Evolutionary conservation across 1,139 yeast genomes (phyloP).

Genomic region (Yamadazyma triangularis): DNA sequence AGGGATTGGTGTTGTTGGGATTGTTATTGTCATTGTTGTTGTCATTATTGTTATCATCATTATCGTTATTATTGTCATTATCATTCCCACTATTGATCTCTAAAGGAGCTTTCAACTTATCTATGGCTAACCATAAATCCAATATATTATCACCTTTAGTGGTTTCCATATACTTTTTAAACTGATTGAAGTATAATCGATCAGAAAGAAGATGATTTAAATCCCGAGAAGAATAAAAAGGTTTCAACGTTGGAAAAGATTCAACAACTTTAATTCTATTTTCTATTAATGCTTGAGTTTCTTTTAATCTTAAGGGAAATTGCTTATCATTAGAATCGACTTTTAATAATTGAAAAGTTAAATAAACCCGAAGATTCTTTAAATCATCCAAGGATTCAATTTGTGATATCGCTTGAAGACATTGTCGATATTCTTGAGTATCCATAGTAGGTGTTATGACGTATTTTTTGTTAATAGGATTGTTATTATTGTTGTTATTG

Average conservation of each 20-base stretch:
- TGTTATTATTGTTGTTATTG: conserved; percentile 2
- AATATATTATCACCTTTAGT: conserved; percentile 40
- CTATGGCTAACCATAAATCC: conserved; percentile 65
- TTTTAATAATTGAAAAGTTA: conserved; percentile 16
- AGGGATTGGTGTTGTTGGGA: too few relatives aligned
- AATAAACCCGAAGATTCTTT: conserved; percentile 16
- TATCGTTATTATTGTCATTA: not conserved
- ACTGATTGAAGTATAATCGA: conserved; percentile 19
- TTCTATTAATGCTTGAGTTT: conserved; percentile 11
- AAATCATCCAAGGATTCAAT: conserved; percentile 18
- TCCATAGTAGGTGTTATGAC: conserved; percentile 24
- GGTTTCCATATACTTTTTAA: conserved; percentile 54
- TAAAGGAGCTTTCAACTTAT: conserved; percentile 62
- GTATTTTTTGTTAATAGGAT: conserved; percentile 6
- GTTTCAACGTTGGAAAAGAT: conserved; percentile 5
- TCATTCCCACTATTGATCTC: conserved; percentile 6
- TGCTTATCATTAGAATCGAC: conserved; percentile 4
- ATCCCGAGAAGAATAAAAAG: conserved; percentile 6
- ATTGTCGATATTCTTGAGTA: conserved; percentile 36
- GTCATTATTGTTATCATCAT: too few relatives aligned
- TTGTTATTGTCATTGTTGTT: too few relatives aligned
- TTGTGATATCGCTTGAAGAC: conserved; percentile 25
- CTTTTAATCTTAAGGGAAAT: conserved; percentile 9
- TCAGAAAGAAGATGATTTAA: conserved; percentile 12
- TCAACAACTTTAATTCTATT: conserved; percentile 7